A percentile compares a stretch with the other conserved stretches of the same genome.
Conservation (phyloP, 2,329 filamentous ascomycete species). For the Colletotrichum sidae region DNA sequence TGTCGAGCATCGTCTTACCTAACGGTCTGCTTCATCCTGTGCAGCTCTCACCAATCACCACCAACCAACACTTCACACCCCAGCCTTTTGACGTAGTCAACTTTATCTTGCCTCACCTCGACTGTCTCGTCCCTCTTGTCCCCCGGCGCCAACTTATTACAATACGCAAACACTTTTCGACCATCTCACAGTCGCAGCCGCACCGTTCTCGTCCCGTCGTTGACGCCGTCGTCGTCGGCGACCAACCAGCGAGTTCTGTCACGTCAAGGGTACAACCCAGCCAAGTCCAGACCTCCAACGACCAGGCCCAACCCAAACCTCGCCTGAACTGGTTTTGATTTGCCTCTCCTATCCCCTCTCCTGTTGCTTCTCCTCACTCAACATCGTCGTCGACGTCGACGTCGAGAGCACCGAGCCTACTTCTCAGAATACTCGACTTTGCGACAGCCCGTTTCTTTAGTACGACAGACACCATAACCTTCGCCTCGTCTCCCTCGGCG, state of each 20-base stretch:
- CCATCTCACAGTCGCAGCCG: conserved; percentile 11
- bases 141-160: conserved; percentile 16
- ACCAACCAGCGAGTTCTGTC: conserved; percentile 19
- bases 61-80: not conserved
- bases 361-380: not conserved
- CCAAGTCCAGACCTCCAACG: conserved; percentile 16
- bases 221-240: not conserved
- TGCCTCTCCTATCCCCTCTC: not conserved
- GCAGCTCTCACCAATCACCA: no score
- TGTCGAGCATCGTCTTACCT: no score
- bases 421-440: not conserved
- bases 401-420: not conserved
- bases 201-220: not conserved
- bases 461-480: not conserved
- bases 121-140: not conserved
- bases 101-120: not conserved
- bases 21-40: no score
- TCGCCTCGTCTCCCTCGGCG: not conserved
- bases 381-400: not conserved
- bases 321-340: not conserved
- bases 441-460: not conserved
- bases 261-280: conserved; percentile 6
- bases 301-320: not conserved
- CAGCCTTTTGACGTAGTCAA: not conserved
- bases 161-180: no score